Evolutionary conservation across 2,329 filamentous ascomycete species (phyloP).

Genomic region (Xylaria hypoxylon): DNA sequence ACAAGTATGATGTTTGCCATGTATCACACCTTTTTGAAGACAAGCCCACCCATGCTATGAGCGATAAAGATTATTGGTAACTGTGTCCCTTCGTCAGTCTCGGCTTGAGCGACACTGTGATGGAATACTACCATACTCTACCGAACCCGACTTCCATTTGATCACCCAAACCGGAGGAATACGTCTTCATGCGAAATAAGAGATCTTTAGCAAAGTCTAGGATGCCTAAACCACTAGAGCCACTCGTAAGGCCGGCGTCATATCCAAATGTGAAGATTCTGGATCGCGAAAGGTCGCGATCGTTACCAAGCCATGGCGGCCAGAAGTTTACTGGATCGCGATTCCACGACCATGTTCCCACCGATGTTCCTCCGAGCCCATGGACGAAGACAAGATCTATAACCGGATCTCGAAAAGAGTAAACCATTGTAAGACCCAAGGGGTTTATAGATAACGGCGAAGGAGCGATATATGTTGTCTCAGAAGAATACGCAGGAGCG

Average conservation of each 20-base stretch:
- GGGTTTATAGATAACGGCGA: too few relatives aligned
- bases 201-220: slow-evolving; percentile 29
- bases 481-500: too few relatives aligned
- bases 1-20: too few relatives aligned
- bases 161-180: too few relatives aligned
- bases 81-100: too few relatives aligned
- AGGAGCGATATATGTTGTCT: too few relatives aligned
- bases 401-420: too few relatives aligned
- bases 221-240: neutral
- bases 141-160: too few relatives aligned
- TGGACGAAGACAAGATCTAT: slow-evolving; percentile 29
- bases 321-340: slow-evolving; percentile 13
- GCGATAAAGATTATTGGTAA: slow-evolving; percentile 30
- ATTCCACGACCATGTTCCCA: slow-evolving; percentile 16
- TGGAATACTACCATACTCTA: too few relatives aligned
- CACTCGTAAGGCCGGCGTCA: slow-evolving; percentile 1
- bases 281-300: neutral
- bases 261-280: slow-evolving; percentile 28
- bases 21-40: slow-evolving; percentile 21
- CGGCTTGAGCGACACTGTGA: too few relatives aligned
- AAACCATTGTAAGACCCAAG: neutral
- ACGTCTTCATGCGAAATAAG: neutral
- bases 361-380: slow-evolving; percentile 10
- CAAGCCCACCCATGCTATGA: slow-evolving; percentile 30
- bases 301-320: slow-evolving; percentile 10